Evolutionary conservation across 768 basidiomycete species (phyloP).

Genomic region (Pleurotus platypus): DNA sequence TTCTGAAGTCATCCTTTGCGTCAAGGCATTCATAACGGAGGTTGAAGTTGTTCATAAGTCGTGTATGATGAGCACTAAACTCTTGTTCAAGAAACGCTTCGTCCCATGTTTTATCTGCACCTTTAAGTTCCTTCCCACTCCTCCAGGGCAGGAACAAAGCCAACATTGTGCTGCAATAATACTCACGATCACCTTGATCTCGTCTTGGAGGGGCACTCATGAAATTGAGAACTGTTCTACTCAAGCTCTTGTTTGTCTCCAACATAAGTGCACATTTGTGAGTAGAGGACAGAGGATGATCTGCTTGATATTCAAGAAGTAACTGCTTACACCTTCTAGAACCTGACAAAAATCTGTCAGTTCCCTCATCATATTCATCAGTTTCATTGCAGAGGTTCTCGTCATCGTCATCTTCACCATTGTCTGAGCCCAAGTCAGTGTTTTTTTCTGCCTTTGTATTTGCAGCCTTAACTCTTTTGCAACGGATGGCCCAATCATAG

Average conservation of each 20-base stretch:
- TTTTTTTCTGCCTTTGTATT: no score
- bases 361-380: neutral
- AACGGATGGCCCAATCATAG: constrained; percentile 18
- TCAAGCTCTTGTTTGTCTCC: neutral
- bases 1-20: constrained; percentile 19
- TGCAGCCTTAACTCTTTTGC: neutral
- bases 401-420: no score
- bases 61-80: constrained; percentile 9
- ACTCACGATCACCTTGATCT: constrained; percentile 27
- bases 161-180: constrained; percentile 28
- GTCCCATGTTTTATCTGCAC: constrained; percentile 16
- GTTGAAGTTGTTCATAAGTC: constrained; percentile 21
- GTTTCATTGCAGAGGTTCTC: no score
- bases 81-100: constrained; percentile 12
- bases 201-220: constrained; percentile 23
- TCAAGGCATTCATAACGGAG: constrained; percentile 23
- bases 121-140: constrained; percentile 21
- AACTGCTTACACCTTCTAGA: no score
- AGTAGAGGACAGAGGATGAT: no score
- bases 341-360: neutral
- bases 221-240: constrained; percentile 23
- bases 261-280: no score
- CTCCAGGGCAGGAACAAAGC: constrained; percentile 30
- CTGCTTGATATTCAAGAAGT: no score
- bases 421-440: no score